phyloP scores from a whole-genome alignment of 495 filamentous ascomycete genomes.

The Xeromyces bisporus region DNA sequence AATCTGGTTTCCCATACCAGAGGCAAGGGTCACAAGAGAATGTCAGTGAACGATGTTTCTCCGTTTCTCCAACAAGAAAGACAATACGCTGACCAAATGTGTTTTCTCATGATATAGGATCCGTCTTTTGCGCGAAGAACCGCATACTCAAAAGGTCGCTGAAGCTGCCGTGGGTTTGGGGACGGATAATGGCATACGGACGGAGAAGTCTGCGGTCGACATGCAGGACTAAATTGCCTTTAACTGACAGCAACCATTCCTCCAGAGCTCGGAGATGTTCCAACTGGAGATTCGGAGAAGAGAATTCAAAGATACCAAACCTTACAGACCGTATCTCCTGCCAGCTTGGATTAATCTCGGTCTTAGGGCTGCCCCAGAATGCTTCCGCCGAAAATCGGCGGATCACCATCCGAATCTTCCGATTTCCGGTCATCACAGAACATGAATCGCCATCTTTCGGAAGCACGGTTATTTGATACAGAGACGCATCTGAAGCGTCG shows the following conservation, averaged over 20 bases:
- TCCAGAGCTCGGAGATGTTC: too few relatives aligned
- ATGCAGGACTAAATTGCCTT: constrained; percentile 26
- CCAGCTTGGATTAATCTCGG: too few relatives aligned
- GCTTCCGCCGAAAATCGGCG: too few relatives aligned
- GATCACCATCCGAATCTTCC: too few relatives aligned
- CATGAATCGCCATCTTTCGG: too few relatives aligned
- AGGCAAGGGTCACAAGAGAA: constrained; percentile 84
- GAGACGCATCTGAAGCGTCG: too few relatives aligned
- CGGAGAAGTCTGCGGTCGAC: constrained; percentile 14
- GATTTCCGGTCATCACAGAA: too few relatives aligned
- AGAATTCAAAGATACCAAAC: not conserved
- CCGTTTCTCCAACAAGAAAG: not conserved
- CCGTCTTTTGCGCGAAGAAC: constrained; percentile 57
- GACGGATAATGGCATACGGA: constrained; percentile 42
- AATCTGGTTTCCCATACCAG: constrained; percentile 59
- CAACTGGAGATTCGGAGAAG: constrained; percentile 7
- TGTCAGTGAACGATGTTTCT: constrained; percentile 32
- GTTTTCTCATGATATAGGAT: constrained; percentile 40
- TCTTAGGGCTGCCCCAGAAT: too few relatives aligned
- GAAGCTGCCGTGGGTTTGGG: constrained; percentile 60
- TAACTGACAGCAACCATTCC: too few relatives aligned
- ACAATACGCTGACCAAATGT: not conserved
- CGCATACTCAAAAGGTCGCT: constrained; percentile 72
- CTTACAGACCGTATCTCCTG: too few relatives aligned
- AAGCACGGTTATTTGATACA: too few relatives aligned